phyloP scores from a whole-genome alignment of 2,329 filamentous ascomycete genomes.

The Verticillium tricorpus region DNA sequence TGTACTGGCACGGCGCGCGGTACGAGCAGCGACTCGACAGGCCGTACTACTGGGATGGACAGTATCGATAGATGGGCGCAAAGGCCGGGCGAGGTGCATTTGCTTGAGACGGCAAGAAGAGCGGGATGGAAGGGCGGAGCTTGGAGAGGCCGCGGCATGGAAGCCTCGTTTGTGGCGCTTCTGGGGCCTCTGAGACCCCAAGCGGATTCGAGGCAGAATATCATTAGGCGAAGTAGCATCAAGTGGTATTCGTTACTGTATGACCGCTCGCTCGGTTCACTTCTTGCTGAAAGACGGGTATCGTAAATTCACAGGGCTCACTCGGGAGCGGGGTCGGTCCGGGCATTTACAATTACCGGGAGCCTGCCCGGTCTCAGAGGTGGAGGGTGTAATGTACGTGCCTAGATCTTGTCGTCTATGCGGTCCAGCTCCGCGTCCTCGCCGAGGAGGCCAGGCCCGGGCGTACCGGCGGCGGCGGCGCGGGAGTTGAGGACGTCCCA shows the following conservation, averaged over 20 bases:
- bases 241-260: not conserved
- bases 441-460: not conserved
- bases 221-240: not conserved
- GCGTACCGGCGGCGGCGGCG: constrained; percentile 27
- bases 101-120: not conserved
- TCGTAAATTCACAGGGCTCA: no score
- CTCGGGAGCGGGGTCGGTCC: not conserved
- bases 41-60: not conserved
- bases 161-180: not conserved
- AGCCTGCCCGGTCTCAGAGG: constrained; percentile 17
- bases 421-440: constrained; percentile 7
- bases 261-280: not conserved
- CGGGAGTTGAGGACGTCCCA: constrained; percentile 81
- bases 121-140: not conserved
- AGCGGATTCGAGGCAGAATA: not conserved
- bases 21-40: constrained; percentile 1
- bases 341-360: not conserved
- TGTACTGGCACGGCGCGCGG: not conserved
- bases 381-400: not conserved
- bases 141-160: not conserved
- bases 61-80: not conserved
- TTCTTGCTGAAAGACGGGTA: no score
- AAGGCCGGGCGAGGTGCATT: not conserved
- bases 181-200: not conserved
- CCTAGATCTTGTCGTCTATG: not conserved